phyloP scores from a whole-genome alignment of 441 rosid genomes.

The Theobroma grandiflorum region DNA sequence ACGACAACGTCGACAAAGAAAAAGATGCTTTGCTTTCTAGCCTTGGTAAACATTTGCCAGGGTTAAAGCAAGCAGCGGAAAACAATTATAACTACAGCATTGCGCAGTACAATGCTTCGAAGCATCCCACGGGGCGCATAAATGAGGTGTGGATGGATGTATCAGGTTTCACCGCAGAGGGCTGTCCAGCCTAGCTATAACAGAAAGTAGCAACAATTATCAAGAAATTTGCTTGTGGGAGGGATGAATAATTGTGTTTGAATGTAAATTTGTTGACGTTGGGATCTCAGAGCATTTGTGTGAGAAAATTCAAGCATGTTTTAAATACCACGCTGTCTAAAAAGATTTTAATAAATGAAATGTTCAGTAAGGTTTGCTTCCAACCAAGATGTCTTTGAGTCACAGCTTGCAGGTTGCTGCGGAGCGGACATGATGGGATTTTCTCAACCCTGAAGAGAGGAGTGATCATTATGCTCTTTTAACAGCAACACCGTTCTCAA shows the following conservation, averaged over 20 bases:
- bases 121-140: conserved; percentile 37
- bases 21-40: conserved; percentile 43
- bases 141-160: conserved; percentile 64
- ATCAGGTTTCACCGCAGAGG: conserved; percentile 31
- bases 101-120: conserved; percentile 59
- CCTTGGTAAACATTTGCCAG: conserved; percentile 23
- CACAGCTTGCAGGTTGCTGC: too few relatives aligned
- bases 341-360: background rate
- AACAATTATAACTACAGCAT: conserved; percentile 31
- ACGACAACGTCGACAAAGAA: conserved; percentile 44
- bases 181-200: conserved; percentile 27
- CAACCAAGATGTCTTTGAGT: too few relatives aligned
- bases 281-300: background rate
- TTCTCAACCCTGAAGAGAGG: too few relatives aligned
- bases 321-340: background rate
- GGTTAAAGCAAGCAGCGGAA: background rate
- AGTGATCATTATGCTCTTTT: too few relatives aligned
- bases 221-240: background rate
- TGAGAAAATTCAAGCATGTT: background rate
- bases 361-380: background rate
- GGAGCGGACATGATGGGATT: too few relatives aligned
- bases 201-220: background rate
- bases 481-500: too few relatives aligned
- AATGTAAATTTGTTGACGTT: background rate
- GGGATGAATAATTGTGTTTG: background rate